Base-by-base conservation (phyloP, 1,284 basidiomycete species). In the Cutaneotrichosporon dermatis region DNA sequence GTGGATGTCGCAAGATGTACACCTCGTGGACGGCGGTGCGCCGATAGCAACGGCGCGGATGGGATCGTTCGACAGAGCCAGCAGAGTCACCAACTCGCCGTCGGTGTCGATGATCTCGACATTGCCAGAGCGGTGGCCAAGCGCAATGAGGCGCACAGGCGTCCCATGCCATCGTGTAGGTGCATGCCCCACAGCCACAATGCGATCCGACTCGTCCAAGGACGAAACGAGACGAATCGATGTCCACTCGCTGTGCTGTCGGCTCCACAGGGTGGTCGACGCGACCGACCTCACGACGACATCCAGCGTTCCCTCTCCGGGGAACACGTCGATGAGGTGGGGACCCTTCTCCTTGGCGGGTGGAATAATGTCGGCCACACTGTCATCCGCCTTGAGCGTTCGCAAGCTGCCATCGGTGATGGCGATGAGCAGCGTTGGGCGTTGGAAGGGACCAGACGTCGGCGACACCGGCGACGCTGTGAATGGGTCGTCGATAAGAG, bases 91-190 rank as follows among this genome's bases (percentile, higher is more conserved):
- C 1, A 55, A 54, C 15, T 62, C 63, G 6, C 69, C 66, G 7
- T 52, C 44, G 8, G 60, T 53, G 53, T 76, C 73, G 51, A 69
- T 69, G 4, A 75, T 52, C 54, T 74, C 70, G 39, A 75, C 61
- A 9, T 58, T 51, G 1, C 75, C 75, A 3, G 72, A 73, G 1
- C 63, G 59, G 54, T 68, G 62, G 11, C 72, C 75, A 5, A 76
- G 33, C 6, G 64, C 71, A n/a, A 68, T 43, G 39, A 67, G 42
- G 52, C 43, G 16, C 13, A 58, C 16, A 36, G 55, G 41, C 4
- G 51, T n/a, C 34, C 57, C 57, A 15, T 59, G 57, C 63, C 63
- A 64, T 16, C 37, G 25, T 6, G 50, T 51, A 6, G 39, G 37
- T 15, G 50, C 50, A 33, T 51, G 50, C 4, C 50, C 50, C 12